These are phyloP conservation scores for Globisporangium sylvaticum DNA, from an alignment of 352 stramenopile genomes.

Conservation along the genomic window DNA sequence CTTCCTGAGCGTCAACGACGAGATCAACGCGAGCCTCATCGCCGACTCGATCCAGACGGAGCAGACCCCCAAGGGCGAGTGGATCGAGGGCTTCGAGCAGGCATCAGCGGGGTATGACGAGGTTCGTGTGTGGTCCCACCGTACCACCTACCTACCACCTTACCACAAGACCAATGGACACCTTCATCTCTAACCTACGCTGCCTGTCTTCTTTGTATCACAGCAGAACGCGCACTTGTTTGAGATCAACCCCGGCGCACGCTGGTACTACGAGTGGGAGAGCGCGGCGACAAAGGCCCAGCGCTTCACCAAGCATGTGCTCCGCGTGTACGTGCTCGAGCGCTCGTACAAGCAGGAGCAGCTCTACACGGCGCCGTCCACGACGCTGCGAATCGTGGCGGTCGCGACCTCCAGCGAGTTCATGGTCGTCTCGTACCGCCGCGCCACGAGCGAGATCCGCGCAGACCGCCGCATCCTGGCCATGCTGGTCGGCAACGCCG, in stretches of 20 bases:
- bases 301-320: slow-evolving; percentile 57
- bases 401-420: slow-evolving; percentile 47
- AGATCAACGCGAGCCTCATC: slow-evolving; percentile 26
- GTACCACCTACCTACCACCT: neutral
- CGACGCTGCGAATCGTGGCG: slow-evolving; percentile 34
- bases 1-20: slow-evolving; percentile 25
- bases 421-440: slow-evolving; percentile 65
- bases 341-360: slow-evolving; percentile 1
- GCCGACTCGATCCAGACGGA: slow-evolving; percentile 45
- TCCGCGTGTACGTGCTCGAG: slow-evolving; percentile 55
- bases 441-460: slow-evolving; percentile 39
- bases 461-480: slow-evolving; percentile 32
- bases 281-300: slow-evolving; percentile 58
- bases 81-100: slow-evolving; percentile 43
- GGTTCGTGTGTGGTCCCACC: neutral
- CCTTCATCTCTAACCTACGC: neutral
- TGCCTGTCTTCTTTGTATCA: neutral
- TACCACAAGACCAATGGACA: neutral
- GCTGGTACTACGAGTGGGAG: slow-evolving; percentile 77
- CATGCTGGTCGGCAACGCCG: slow-evolving; percentile 18
- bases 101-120: slow-evolving; percentile 5
- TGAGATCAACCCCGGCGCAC: slow-evolving; percentile 46
- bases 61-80: slow-evolving; percentile 58
- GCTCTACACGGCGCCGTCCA: neutral
- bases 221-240: slow-evolving; percentile 28